These are phyloP conservation scores for Heliosperma pusillum DNA, from an alignment of 148 eudicot genomes.

Conservation along the genomic window DNA sequence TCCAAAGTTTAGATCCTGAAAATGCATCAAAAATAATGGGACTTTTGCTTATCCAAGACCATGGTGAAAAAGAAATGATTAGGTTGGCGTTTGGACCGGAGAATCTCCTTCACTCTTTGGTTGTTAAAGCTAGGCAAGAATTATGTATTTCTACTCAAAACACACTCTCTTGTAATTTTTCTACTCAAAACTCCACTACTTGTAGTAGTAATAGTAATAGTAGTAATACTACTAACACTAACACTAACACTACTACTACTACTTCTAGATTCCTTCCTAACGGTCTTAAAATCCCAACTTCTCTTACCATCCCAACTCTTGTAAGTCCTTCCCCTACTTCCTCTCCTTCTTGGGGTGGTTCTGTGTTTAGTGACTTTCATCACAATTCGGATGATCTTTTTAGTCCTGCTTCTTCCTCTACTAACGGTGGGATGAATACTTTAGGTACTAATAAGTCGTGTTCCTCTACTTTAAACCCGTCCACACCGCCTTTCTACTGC, in stretches of 20 bases:
- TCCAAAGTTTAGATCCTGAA: conserved; percentile 73
- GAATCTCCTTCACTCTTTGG: conserved; percentile 53
- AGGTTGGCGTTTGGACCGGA: conserved; percentile 91
- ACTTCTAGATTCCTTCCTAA: conserved; percentile 29
- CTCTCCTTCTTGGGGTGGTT: conserved; percentile 39
- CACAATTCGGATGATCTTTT: not conserved
- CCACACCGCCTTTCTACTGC: conserved; percentile 53
- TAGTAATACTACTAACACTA: too few species aligned
- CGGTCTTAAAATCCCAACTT: conserved; percentile 50
- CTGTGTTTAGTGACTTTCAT: conserved; percentile 32
- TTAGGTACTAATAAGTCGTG: conserved; percentile 17
- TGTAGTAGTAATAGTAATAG: too few species aligned
- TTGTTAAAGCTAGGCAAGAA: conserved; percentile 61
- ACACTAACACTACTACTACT: conserved; percentile 8
- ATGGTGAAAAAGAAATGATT: conserved; percentile 94
- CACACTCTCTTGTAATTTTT: conserved; percentile 40
- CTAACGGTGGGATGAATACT: too few species aligned
- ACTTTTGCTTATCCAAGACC: conserved; percentile 69
- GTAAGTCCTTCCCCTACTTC: conserved; percentile 35
- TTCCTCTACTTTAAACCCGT: conserved; percentile 39
- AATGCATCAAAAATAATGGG: conserved; percentile 94
- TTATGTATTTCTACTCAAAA: conserved; percentile 47
- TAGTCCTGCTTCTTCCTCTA: too few species aligned
- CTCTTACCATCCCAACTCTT: conserved; percentile 46
- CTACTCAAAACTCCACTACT: conserved; percentile 40